Evolutionary conservation across 176 grass and related monocot genomes (phyloP), one percentile per base, ranked within the genome.

Genomic region (Carex littledalei): DNA sequence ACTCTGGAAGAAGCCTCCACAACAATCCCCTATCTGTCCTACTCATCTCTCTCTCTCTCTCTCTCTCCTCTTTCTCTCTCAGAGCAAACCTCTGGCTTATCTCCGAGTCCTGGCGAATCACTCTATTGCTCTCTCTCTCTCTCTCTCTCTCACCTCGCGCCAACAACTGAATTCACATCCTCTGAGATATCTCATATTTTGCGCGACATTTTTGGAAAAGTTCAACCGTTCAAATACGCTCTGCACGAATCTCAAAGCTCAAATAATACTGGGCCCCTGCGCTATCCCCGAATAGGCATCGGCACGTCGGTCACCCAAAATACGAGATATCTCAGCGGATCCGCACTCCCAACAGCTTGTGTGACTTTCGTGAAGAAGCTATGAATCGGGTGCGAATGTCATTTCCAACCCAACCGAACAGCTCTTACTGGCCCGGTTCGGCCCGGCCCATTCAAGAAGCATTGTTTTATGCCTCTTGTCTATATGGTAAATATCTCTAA

Each of bases 1-100:
- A 41, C 61, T 61, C 72, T 31, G 95, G 93, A 58, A 98, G 85
- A 21, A 31, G 24, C 74, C 69, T 78, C 95, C 95, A 95, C 56
- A 87, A 22, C 2, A 86, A 47, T 0, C 86, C 89, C 84, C 58
- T 85, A 12, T 79, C 82, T 6, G 80, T 87, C 58, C 91, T 78
- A 31, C 88, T 76, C 90, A 91, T 92, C 84, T 58, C 85, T 16
- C 45, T 53, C 22, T 32, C 31, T 67, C 86, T 45, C 57, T 58
- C 32, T 7, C 22, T 53, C 52, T 18, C 67, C 58, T 24, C 55
- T 17, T 0, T 18, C 4, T 26, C 22, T 56, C 15, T 59, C 26
- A n/a, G 0, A 49, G 15, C 6, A 37, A 39, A 35, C 8, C 78
- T 63, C 79, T 6, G 31, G 76, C 3, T 35, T 59, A n/a, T 80